These are phyloP conservation scores for Flueggea neowawraea DNA, from an alignment of 441 rosid species.

Conservation along the genomic window DNA sequence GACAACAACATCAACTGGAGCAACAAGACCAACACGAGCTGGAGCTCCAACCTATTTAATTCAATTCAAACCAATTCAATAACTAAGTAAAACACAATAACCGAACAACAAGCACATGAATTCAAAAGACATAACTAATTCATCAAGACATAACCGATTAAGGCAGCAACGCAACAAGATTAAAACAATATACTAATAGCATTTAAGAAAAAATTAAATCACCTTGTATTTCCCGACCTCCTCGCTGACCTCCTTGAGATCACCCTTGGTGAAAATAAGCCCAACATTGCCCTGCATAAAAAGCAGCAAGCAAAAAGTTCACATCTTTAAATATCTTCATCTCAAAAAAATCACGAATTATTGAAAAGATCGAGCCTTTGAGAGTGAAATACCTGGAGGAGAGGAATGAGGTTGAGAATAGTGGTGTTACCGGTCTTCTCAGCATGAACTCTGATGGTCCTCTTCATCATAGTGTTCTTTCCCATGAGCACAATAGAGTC, in stretches of 20 bases:
- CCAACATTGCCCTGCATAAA: constrained; percentile 77
- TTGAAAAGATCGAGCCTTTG: neutral
- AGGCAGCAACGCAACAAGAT: neutral
- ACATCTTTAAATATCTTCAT: neutral
- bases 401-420: constrained; percentile 67
- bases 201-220: neutral
- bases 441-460: constrained; percentile 74
- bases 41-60: constrained; percentile 87
- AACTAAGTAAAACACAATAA: neutral
- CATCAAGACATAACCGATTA: too few relatives aligned
- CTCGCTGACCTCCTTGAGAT: constrained; percentile 94
- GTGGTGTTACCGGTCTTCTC: constrained; percentile 64
- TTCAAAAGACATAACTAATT: neutral
- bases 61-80: neutral
- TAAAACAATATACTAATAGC: constrained; percentile 6
- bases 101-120: neutral
- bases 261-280: constrained; percentile 84
- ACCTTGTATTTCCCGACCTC: constrained; percentile 96
- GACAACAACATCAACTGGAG: constrained; percentile 93
- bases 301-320: neutral
- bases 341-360: neutral
- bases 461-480: constrained; percentile 98
- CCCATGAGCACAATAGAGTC: constrained; percentile 92
- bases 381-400: constrained; percentile 55
- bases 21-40: constrained; percentile 95